Conservation (phyloP, 495 filamentous ascomycete species). For the Xylaria longipes region DNA sequence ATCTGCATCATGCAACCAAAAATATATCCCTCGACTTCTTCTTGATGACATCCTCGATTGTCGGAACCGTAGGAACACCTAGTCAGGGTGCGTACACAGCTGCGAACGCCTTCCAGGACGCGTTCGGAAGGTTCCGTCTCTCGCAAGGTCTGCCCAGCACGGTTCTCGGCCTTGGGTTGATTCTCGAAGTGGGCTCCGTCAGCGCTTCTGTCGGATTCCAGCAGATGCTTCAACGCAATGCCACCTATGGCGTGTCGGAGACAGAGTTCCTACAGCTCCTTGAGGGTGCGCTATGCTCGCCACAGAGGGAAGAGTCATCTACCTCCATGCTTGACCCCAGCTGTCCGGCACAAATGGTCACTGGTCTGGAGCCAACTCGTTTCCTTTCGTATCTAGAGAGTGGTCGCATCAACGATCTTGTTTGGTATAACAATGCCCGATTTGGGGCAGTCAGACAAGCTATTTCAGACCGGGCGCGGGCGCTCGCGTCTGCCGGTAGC, state of each 20-base stretch:
- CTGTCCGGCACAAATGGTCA: background rate
- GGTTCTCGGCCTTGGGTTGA: background rate
- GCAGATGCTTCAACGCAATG: slow-evolving; percentile 8
- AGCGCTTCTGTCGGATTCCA: background rate
- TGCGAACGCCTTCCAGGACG: slow-evolving; percentile 58
- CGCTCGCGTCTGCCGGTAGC: background rate
- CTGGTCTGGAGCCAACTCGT: background rate
- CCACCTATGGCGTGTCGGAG: background rate
- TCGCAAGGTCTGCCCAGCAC: slow-evolving; percentile 16
- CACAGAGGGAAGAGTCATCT: background rate
- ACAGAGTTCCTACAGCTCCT: slow-evolving; percentile 2
- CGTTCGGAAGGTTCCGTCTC: slow-evolving; percentile 30
- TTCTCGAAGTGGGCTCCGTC: background rate
- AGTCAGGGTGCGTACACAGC: slow-evolving; percentile 62
- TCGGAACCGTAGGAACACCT: slow-evolving; percentile 48
- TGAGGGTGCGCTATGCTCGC: background rate
- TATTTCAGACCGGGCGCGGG: background rate
- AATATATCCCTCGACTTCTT: slow-evolving; percentile 61
- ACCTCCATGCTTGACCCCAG: background rate
- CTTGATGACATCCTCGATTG: slow-evolving; percentile 54
- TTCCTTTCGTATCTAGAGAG: background rate
- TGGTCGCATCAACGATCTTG: background rate
- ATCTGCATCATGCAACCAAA: slow-evolving; percentile 49
- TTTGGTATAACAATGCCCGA: background rate
- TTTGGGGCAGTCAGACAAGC: background rate